Evolutionary conservation across 257 asterid genomes (phyloP).

Genomic region (Striga asiatica): DNA sequence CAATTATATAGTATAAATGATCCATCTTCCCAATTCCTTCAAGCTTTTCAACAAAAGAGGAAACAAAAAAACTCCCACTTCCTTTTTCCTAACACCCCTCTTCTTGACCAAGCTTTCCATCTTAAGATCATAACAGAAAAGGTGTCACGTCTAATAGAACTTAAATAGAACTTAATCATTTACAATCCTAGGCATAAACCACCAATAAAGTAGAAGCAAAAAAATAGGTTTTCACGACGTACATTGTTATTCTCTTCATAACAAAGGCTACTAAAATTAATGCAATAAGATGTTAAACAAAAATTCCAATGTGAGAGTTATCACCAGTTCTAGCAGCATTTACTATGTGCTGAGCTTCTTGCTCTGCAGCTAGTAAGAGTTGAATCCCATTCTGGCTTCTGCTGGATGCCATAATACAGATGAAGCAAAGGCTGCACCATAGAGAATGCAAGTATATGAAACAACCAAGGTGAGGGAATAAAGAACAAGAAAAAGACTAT

Average conservation of each 20-base stretch:
- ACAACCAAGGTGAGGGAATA: neutral
- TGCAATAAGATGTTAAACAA: neutral
- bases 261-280: neutral
- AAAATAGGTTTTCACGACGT: neutral
- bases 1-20: no score
- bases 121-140: no score
- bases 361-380: slow-evolving; percentile 48
- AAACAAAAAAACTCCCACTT: no score
- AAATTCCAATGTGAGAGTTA: neutral
- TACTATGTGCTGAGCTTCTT: slow-evolving; percentile 53
- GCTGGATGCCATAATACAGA: slow-evolving; percentile 29
- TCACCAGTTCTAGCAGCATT: slow-evolving; percentile 48
- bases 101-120: no score
- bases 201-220: no score
- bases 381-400: slow-evolving; percentile 49
- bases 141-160: no score
- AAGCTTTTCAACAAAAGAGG: no score
- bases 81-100: no score
- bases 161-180: no score
- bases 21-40: no score
- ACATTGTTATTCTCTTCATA: neutral
- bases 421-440: neutral
- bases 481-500: neutral
- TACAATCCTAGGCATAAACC: no score
- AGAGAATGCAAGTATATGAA: neutral